These are phyloP conservation scores for Lipomyces starkeyi DNA, from an alignment of 805 yeast genomes.

Conservation along the genomic window DNA sequence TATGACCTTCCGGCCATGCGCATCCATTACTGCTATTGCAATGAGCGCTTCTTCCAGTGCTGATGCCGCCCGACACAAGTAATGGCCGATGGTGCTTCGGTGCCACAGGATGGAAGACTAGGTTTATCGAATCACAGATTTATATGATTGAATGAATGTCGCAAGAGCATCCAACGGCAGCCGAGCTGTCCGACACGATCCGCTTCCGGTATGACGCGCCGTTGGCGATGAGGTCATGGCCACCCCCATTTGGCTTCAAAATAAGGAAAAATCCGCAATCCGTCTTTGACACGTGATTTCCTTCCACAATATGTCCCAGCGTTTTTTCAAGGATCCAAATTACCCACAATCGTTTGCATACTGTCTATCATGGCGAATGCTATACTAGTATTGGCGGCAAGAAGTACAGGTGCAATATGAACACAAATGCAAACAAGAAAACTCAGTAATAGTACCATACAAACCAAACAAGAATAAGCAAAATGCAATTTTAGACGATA, in stretches of 20 bases:
- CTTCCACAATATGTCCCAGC: too few relatives aligned
- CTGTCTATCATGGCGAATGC: background rate
- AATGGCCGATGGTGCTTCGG: background rate
- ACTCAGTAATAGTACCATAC: background rate
- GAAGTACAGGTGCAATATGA: background rate
- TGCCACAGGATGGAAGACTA: background rate
- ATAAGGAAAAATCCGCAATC: too few relatives aligned
- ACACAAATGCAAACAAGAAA: background rate
- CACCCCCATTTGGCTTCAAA: too few relatives aligned
- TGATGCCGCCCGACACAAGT: background rate
- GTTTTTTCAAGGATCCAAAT: too few relatives aligned
- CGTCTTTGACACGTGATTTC: too few relatives aligned
- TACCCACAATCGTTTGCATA: too few relatives aligned
- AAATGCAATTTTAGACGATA: slow-evolving; percentile 3
- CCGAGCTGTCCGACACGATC: background rate
- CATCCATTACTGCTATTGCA: slow-evolving; percentile 36
- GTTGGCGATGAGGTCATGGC: background rate
- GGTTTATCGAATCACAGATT: too few relatives aligned
- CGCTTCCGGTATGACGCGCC: background rate
- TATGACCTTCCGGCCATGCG: slow-evolving; percentile 37
- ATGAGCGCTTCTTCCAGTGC: background rate
- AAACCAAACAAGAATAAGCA: background rate
- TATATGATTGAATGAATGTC: too few relatives aligned
- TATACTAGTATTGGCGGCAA: too few relatives aligned
- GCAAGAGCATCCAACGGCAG: too few relatives aligned